Base-by-base conservation (phyloP, 352 stramenopile genomes). In the Salisapilia sapeloensis region DNA sequence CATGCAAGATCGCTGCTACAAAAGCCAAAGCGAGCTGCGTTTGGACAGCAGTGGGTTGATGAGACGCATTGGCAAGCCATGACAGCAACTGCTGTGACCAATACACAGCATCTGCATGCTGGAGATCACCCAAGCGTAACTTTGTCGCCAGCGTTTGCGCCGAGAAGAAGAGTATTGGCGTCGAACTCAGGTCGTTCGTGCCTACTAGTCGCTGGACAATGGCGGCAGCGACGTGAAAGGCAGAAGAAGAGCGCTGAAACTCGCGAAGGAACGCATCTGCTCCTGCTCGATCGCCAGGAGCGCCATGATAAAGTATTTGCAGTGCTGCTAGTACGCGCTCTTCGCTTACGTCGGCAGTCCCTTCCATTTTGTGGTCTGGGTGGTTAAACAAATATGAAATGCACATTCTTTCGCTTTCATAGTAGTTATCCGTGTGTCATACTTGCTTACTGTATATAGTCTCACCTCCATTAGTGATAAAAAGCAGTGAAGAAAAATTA, bases 81-180 rank as follows among this genome's bases (percentile, higher is more conserved):
- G 42, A 42, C 33, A 79, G 44, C 29, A 85, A 52, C 18, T 60
- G 55, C 16, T 56, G 40, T 18, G 46, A 55, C 69, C 64, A 79
- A 15, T 38, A 39, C 12, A 42, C 35, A 21, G 31, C 21, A 20
- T 52, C 40, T 15, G 35, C 16, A 0, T 54, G 55, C 38, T 75
- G 47, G 39, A 43, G 42, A 21, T 65, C 53, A 27, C 80, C 56
- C 14, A 67, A 63, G 4, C 71, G 64, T 12, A 87, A 38, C 44
- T 85, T 84, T 50, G 64, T 83, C n/a, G 69, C 66, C 31, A 87
- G 54, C 44, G 72, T 87, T 55, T 87, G 72, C 12, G 72, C 53
- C 14, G 72, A 56, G 48, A 87, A 87, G 48, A 85, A 87, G 16
- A 80, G 48, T 14, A 69, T 48, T 9, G 70, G 65, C 9, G 76